Base-by-base conservation (phyloP, 2,329 filamentous ascomycete genomes). In the Ophiosphaerella narmari region DNA sequence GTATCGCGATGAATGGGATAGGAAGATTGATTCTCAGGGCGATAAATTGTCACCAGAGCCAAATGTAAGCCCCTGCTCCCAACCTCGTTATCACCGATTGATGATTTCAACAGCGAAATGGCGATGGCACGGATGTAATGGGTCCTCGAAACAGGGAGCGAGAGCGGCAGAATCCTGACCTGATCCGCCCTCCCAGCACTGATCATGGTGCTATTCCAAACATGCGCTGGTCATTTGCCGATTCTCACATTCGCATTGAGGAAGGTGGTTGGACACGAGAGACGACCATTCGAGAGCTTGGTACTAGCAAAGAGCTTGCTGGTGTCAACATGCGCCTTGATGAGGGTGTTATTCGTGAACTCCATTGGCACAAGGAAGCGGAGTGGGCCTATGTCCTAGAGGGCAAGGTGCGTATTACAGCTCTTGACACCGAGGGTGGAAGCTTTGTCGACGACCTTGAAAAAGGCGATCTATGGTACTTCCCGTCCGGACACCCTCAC, bases 281-380 rank as follows among this genome's bases (percentile, higher is more conserved):
- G 71, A 90, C 87, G 0, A 89, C 86, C 4, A 74, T 85, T 13
- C 80, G 84, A 29, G 85, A 88, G 71, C 77, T 89, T 3, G 79
- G 82, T 29, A 81, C 81, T 7, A 87, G 84, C 59, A 79, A 83
- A n/a, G 86, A 90, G 66, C 80, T 91, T 38, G 88, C 88, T 2
- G 85, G 86, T 35, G 88, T 91, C 46, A 90, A 91, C 69, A 91
- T 91, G 88, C 82, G 88, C 9, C 82, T 91, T 2, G 87, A 86
- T 34, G 75, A 83, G 55, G 87, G 87, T 32, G 88, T 86, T 29
- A 89, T 89, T 60, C 86, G 88, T 24, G 88, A 91, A 69, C 78
- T 91, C 7, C 88, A 91, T 67, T 91, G 88, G 88, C 88, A 91
- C 77, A 89, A 88, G 61, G 86, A 90, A 68, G 87, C 86, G 33